Base-by-base conservation (phyloP, 176 grass and related monocot genomes). In the Chrysopogon serrulatus region DNA sequence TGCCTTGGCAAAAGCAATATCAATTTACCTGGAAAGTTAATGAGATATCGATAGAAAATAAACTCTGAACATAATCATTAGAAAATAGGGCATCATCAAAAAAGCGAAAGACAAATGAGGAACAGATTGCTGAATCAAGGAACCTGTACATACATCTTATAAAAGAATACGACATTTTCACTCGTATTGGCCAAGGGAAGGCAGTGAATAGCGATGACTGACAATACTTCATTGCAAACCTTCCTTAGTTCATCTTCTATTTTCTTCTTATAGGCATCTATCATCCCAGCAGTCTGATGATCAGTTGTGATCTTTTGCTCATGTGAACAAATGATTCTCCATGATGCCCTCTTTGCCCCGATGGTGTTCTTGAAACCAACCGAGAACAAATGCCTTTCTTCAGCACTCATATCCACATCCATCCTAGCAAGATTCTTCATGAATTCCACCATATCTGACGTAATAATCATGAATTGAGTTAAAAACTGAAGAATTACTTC, bases 141-240 rank as follows among this genome's bases (percentile, higher is more conserved):
- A 79, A 82, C 26, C 28, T 56, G 32, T n/a, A 72, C 87, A 82
- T 93, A 98, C 96, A 98, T 93, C 88, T 95, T 98, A 88, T 91
- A 91, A 83, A 95, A 95, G 91, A 93, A 98, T 56, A 93, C 96
- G 2, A 69, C 40, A 30, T 92, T 95, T 90, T 95, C 96, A 67
- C 59, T 83, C 36, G 87, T 63, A 69, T 36, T 90, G 8, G 96
- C 88, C 76, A 89, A 86, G 6, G 96, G 96, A 77, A 98, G 92
- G 75, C 94, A 92, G 54, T 98, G 91, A 62, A 95, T 98, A 76
- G 92, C 92, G n/a, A 98, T 88, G 63, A 98, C 76, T 43, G 92
- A 98, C 74, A 98, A 77, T 77, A 93, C 84, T 71, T 98, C 95
- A 16, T 98, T 91, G 61, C 90, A 95, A 84, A 95, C 48, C 76